A percentile compares a stretch with the other conserved stretches of the same genome.
Conservation (phyloP, 495 filamentous ascomycete genomes). For the Penicillium verhagenii region DNA sequence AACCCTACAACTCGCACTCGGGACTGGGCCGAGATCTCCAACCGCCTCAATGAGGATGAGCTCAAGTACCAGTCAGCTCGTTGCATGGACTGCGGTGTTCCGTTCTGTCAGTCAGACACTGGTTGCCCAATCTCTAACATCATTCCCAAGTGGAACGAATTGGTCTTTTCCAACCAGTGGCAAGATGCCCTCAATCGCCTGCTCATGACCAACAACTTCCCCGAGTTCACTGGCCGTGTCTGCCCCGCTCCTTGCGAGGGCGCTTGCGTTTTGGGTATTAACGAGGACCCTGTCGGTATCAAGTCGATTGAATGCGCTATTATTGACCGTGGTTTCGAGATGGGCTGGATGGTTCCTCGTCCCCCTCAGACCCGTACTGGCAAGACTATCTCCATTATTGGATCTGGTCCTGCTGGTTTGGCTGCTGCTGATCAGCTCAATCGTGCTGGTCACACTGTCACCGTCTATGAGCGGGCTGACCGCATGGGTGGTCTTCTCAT, state of each 20-base stretch:
- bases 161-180: conserved; percentile 94
- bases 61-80: conserved; percentile 98
- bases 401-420: conserved; percentile 91
- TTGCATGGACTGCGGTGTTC: conserved; percentile 99
- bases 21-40: conserved; percentile 93
- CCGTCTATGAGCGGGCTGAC: conserved; percentile 95
- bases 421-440: conserved; percentile 95
- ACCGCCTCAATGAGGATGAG: conserved; percentile 90
- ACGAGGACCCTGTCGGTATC: conserved; percentile 97
- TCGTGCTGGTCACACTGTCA: conserved; percentile 85
- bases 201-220: conserved; percentile 99
- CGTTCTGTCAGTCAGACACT: conserved; percentile 97
- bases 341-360: conserved; percentile 95
- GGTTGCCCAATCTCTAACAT: conserved; percentile 99
- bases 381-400: conserved; percentile 90
- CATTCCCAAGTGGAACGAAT: conserved; percentile 98
- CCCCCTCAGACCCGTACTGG: conserved; percentile 80
- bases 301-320: conserved; percentile 99
- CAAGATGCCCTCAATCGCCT: conserved; percentile 91
- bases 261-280: conserved; percentile 96
- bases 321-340: conserved; percentile 98
- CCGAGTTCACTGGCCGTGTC: conserved; percentile 97
- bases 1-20: conserved; percentile 80
- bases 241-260: conserved; percentile 98
- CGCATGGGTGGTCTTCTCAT: conserved; percentile 93